These are phyloP conservation scores for Candida quercuum DNA, from an alignment of 805 yeast genomes.

Conservation along the genomic window DNA sequence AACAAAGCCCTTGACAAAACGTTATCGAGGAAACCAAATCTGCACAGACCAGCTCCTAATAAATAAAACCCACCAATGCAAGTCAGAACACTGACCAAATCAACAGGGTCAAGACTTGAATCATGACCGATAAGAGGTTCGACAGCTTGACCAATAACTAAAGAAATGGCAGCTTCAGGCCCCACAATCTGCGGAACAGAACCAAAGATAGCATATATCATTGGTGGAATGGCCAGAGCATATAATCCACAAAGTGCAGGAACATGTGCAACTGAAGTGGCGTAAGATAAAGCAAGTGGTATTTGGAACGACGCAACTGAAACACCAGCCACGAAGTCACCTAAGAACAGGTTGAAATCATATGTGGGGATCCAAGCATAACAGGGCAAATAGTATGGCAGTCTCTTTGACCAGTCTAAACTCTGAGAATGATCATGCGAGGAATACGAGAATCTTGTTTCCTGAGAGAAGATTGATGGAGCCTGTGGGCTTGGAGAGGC, in stretches of 20 bases:
- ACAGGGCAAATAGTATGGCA: slow-evolving; percentile 65
- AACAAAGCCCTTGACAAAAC: slow-evolving; percentile 72
- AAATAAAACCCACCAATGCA: slow-evolving; percentile 71
- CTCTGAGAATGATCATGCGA: slow-evolving; percentile 1
- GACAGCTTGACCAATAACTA: slow-evolving; percentile 76
- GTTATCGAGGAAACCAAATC: slow-evolving; percentile 82
- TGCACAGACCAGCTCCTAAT: slow-evolving; percentile 68
- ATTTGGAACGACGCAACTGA: slow-evolving; percentile 88
- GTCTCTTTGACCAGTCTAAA: slow-evolving; percentile 18
- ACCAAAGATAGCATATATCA: slow-evolving; percentile 73
- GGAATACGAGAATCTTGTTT: slow-evolving; percentile 2
- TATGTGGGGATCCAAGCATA: slow-evolving; percentile 63
- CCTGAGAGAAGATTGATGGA: slow-evolving; percentile 11
- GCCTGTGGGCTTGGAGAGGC: slow-evolving; percentile 6
- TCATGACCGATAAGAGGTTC: slow-evolving; percentile 46
- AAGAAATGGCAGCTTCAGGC: slow-evolving; percentile 84
- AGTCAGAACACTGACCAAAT: slow-evolving; percentile 62
- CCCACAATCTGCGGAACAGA: slow-evolving; percentile 87
- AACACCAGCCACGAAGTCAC: slow-evolving; percentile 78
- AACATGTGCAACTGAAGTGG: slow-evolving; percentile 77
- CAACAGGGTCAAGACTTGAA: slow-evolving; percentile 39
- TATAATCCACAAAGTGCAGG: slow-evolving; percentile 78
- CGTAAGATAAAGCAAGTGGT: slow-evolving; percentile 70
- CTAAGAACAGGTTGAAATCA: slow-evolving; percentile 29
- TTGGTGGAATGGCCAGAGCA: slow-evolving; percentile 72